These are phyloP conservation scores for Tolypocladium ophioglossoides DNA, from an alignment of 2,329 filamentous ascomycete species.

Conservation along the genomic window DNA sequence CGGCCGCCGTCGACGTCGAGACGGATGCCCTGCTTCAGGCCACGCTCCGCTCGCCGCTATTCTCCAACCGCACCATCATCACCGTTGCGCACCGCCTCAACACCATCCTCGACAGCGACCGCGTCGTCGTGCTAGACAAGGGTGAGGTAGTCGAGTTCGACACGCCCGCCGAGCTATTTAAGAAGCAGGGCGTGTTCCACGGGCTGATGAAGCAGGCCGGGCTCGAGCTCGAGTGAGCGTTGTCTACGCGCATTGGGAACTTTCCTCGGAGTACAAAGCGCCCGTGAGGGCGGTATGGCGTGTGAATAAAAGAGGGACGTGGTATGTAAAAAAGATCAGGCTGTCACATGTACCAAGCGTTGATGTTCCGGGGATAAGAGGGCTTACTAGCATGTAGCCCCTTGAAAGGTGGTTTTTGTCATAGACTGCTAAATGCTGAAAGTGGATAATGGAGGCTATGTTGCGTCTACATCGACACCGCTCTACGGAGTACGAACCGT, in stretches of 20 bases:
- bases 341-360: neutral
- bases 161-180: constrained; percentile 67
- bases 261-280: neutral
- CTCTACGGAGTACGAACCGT: neutral
- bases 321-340: neutral
- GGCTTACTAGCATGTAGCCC: too few species aligned
- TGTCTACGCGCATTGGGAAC: neutral
- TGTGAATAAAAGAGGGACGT: neutral
- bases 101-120: constrained; percentile 81
- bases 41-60: constrained; percentile 54
- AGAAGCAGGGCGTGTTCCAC: constrained; percentile 69
- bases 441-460: neutral
- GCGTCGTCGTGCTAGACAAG: constrained; percentile 87
- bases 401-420: too few species aligned
- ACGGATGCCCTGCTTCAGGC: constrained; percentile 57
- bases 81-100: constrained; percentile 98
- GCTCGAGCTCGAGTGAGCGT: constrained; percentile 39
- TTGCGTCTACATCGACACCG: too few species aligned
- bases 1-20: constrained; percentile 61
- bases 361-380: neutral
- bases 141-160: constrained; percentile 90
- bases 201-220: constrained; percentile 87
- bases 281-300: neutral
- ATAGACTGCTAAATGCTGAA: too few species aligned
- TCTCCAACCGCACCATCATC: constrained; percentile 90